Percentiles rank a stretch among this genome's conserved stretches.
Conservation (phyloP, 139 green algal species). For the Tetraselmis striata region DNA sequence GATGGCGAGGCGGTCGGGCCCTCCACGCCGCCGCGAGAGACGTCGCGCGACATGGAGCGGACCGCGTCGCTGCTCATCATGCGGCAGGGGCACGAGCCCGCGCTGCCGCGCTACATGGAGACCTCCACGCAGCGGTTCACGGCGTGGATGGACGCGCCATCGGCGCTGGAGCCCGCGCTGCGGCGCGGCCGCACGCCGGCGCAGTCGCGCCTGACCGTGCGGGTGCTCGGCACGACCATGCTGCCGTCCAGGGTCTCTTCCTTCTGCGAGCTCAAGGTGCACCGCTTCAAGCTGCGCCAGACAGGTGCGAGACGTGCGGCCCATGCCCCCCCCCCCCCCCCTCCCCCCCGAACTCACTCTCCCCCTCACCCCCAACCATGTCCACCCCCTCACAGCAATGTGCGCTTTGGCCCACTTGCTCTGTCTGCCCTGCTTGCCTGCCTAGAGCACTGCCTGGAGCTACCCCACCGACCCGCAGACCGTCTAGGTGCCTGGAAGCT, state of each 20-base stretch:
- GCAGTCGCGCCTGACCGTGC: neutral
- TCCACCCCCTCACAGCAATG: too few relatives aligned
- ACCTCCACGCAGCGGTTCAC: neutral
- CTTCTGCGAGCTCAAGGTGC: neutral
- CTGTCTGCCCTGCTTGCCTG: too few relatives aligned
- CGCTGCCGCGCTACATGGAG: neutral
- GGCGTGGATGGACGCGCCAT: neutral
- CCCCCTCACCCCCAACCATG: too few relatives aligned
- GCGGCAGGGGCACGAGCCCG: neutral
- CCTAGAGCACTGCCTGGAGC: too few relatives aligned
- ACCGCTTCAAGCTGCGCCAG: neutral
- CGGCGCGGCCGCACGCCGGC: neutral
- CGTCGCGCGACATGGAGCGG: neutral
- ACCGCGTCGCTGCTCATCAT: neutral
- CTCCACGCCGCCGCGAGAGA: too few relatives aligned
- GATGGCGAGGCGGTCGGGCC: neutral
- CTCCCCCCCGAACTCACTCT: too few relatives aligned
- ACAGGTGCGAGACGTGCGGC: too few relatives aligned
- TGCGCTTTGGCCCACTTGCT: too few relatives aligned
- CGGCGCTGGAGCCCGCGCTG: neutral
- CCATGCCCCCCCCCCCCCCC: too few relatives aligned
- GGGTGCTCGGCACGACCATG: neutral
- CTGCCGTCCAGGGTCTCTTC: neutral
- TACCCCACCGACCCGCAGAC: too few relatives aligned
- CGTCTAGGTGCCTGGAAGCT: too few relatives aligned